phyloP scores from a whole-genome alignment of 202 grass and related monocot genomes.

The Dendrocalamus latiflorus region DNA sequence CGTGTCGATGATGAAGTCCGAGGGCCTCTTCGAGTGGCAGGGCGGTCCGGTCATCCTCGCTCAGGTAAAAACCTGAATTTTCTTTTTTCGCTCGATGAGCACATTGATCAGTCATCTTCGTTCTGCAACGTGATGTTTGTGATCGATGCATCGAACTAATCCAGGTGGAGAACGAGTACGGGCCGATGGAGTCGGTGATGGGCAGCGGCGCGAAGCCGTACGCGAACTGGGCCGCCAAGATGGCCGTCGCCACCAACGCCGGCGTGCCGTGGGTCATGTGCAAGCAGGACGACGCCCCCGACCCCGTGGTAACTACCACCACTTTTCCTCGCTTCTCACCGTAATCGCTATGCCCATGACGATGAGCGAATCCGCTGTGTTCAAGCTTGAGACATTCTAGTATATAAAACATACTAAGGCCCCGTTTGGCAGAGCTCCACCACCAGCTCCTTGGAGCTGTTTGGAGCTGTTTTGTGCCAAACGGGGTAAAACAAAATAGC shows the following conservation, averaged over 20 bases:
- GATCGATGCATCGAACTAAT: neutral
- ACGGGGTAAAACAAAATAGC: too few species aligned
- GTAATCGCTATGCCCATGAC: neutral
- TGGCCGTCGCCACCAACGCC: slow-evolving; percentile 68
- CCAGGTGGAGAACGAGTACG: slow-evolving; percentile 91
- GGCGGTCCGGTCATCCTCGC: slow-evolving; percentile 88
- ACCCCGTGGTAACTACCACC: slow-evolving; percentile 49
- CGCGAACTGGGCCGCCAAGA: slow-evolving; percentile 69
- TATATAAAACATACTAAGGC: neutral
- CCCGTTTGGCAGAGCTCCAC: too few species aligned
- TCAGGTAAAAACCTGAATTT: slow-evolving; percentile 32
- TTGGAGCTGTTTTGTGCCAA: too few species aligned
- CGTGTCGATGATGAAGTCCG: slow-evolving; percentile 85
- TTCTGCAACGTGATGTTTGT: neutral
- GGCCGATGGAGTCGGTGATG: slow-evolving; percentile 74
- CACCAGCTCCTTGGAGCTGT: too few species aligned
- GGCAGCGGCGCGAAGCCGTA: slow-evolving; percentile 66
- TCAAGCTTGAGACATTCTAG: neutral
- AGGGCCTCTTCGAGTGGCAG: too few species aligned
- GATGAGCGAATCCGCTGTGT: neutral
- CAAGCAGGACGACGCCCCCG: slow-evolving; percentile 87
- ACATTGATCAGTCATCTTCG: neutral
- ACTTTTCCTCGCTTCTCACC: neutral
- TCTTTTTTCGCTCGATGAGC: too few species aligned
- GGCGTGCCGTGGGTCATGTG: slow-evolving; percentile 89